Conservation (phyloP, 352 stramenopile genomes). For the Globisporangium acanthophoron region DNA sequence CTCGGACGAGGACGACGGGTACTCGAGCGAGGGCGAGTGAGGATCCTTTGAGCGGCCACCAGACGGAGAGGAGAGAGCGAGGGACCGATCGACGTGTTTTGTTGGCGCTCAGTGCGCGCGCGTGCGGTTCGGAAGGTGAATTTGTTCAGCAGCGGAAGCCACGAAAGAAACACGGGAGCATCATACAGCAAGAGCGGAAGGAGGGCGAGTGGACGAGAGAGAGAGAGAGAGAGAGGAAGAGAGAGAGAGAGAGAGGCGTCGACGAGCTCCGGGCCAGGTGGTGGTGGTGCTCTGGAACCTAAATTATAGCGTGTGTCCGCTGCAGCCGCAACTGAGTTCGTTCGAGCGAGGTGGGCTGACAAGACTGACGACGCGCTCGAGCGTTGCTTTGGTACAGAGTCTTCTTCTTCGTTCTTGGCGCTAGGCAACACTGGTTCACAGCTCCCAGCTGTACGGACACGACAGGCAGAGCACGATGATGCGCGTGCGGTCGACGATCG, state of each 20-base stretch:
- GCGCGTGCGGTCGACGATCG: slow-evolving; percentile 75
- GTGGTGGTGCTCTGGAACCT: slow-evolving; percentile 9
- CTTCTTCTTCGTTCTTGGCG: background rate
- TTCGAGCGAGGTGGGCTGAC: background rate
- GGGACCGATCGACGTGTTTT: too few relatives aligned
- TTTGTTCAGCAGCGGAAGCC: too few relatives aligned
- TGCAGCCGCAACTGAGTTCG: background rate
- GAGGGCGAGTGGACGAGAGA: background rate
- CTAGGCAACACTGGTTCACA: slow-evolving; percentile 26
- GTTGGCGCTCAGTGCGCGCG: too few relatives aligned
- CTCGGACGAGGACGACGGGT: slow-evolving; percentile 20
- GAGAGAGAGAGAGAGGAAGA: background rate
- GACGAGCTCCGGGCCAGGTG: background rate
- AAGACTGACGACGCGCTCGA: background rate
- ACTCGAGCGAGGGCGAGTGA: slow-evolving; percentile 33
- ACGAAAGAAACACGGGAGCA: too few relatives aligned
- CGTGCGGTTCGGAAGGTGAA: too few relatives aligned
- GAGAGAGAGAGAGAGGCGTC: background rate
- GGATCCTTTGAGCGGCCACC: background rate
- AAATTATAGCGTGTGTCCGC: slow-evolving; percentile 14
- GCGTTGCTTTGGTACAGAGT: background rate
- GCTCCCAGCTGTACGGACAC: slow-evolving; percentile 75
- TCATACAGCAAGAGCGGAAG: too few relatives aligned
- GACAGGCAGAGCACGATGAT: slow-evolving; percentile 77
- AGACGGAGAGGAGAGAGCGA: background rate